Evolutionary conservation across 1,139 yeast species (phyloP).

Genomic region (Pichia sp.): DNA sequence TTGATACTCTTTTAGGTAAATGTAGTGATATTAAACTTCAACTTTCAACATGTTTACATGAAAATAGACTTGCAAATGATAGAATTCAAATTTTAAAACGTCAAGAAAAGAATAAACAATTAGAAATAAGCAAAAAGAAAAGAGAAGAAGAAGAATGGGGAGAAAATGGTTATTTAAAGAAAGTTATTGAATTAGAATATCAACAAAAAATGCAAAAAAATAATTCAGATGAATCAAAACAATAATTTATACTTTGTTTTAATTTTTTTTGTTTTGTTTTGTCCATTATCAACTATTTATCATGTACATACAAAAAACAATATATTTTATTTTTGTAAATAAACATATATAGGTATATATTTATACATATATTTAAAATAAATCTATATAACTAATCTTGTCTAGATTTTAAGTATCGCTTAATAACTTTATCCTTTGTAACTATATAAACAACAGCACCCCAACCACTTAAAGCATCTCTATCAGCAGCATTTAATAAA

Average conservation of each 20-base stretch:
- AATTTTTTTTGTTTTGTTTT: not conserved
- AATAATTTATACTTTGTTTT: not conserved
- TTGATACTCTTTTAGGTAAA: conserved; percentile 71
- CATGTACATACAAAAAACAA: no score
- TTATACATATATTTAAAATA: not conserved
- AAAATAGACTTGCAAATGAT: conserved; percentile 65
- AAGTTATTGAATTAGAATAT: conserved; percentile 49
- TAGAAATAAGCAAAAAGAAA: conserved; percentile 52
- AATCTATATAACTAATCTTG: conserved; percentile 52
- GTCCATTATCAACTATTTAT: not conserved
- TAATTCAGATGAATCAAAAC: not conserved
- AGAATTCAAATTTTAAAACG: conserved; percentile 54
- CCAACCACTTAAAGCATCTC: conserved; percentile 98
- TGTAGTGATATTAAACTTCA: conserved; percentile 85
- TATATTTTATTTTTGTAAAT: not conserved
- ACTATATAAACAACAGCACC: conserved; percentile 93
- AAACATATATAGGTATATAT: not conserved
- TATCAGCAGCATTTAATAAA: conserved; percentile 86
- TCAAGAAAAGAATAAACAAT: conserved; percentile 47
- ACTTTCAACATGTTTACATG: conserved; percentile 69
- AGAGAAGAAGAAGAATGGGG: conserved; percentile 77
- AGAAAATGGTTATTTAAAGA: conserved; percentile 63
- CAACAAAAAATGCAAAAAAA: conserved; percentile 14
- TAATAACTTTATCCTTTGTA: conserved; percentile 85
- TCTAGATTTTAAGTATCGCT: conserved; percentile 84